Base-by-base conservation (phyloP, 1,284 basidiomycete genomes). In the Ustilago vetiveriae region DNA sequence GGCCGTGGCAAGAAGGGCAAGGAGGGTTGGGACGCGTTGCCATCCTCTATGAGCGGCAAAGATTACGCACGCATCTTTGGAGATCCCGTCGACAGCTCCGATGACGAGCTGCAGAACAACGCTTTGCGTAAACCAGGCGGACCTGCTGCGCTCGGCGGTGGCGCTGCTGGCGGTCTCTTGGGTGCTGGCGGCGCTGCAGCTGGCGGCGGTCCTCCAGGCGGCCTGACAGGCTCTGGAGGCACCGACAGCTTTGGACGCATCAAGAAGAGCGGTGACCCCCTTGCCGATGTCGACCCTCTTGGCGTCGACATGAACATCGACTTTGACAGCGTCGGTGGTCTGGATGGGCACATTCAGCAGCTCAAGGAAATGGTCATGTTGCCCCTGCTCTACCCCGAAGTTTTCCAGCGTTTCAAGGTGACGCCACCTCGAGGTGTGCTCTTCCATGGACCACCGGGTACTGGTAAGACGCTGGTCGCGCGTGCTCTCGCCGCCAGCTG, bases 331-430 rank as follows among this genome's bases (percentile, higher is more conserved):
- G 92, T 98, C n/a, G 96, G 96, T 30, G 96, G 96, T 6, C 85
- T 98, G 35, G 94, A 98, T 77, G 89, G 92, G 55, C 95, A 98
- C 80, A 96, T 98, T 68, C 94, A 96, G 79, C 92, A 94, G 30
- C 85, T 98, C 67, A 98, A 98, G 84, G 96, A 99, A 82, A 98
- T 99, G 96, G 97, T 97, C 0, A 87, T 95, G 19, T 86, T 99
- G 0, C 96, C 96, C 0, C 85, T 99, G 0, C 85, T 98, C 7
- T 99, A 99, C 79, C 96, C 96, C 0, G 96, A 99, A 83, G 89
- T 99, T 10, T 98, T 98, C 82, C 94, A 97, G 75, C 89, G 90
- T 54, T 97, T 98, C 84, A 90, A 89, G 52, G 88, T 98, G 32
- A 97, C 93, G 0, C 96, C 96, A 32, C 96, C 96, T 3, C 88